phyloP scores from a whole-genome alignment of 2,329 filamentous ascomycete species.

The Lecanicillium sp. region DNA sequence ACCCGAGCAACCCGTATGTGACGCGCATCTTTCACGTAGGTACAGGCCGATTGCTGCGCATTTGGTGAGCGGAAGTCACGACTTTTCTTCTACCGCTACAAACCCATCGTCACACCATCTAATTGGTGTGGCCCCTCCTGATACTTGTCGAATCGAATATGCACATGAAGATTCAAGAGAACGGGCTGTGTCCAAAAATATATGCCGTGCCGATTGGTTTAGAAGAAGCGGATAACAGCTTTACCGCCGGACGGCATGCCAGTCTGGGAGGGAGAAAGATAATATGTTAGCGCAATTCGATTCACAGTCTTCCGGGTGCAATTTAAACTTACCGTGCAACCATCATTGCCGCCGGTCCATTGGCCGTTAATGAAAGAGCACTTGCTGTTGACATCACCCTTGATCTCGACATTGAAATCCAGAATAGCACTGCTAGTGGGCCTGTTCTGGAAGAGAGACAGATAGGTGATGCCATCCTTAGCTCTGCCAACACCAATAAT shows the following conservation, averaged over 20 bases:
- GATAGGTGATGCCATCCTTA: slow-evolving; percentile 57
- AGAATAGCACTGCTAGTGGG: slow-evolving; percentile 65
- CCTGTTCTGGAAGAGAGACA: slow-evolving; percentile 78
- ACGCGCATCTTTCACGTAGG: too few species aligned
- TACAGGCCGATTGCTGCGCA: too few species aligned
- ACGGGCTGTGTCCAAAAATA: slow-evolving; percentile 11
- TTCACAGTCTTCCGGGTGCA: too few species aligned
- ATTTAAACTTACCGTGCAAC: slow-evolving; percentile 69
- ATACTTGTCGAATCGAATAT: slow-evolving; percentile 6
- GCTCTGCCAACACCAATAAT: slow-evolving; percentile 76
- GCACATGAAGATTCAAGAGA: slow-evolving; percentile 16
- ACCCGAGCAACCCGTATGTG: too few species aligned
- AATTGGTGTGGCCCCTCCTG: not conserved
- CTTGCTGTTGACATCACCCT: slow-evolving; percentile 48
- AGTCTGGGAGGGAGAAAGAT: slow-evolving; percentile 36
- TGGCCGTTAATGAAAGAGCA: slow-evolving; percentile 61
- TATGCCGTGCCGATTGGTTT: slow-evolving; percentile 11
- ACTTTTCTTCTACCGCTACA: too few species aligned
- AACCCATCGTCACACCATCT: too few species aligned
- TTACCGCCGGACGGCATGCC: slow-evolving; percentile 31
- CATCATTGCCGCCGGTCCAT: slow-evolving; percentile 50
- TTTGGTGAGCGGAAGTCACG: too few species aligned
- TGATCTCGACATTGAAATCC: slow-evolving; percentile 72
- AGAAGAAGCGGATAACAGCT: slow-evolving; percentile 37
- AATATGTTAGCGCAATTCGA: not conserved